A percentile compares a stretch with the other conserved stretches of the same genome.
Conservation (phyloP, 2,329 filamentous ascomycete species). For the Hypoxylon sp. region DNA sequence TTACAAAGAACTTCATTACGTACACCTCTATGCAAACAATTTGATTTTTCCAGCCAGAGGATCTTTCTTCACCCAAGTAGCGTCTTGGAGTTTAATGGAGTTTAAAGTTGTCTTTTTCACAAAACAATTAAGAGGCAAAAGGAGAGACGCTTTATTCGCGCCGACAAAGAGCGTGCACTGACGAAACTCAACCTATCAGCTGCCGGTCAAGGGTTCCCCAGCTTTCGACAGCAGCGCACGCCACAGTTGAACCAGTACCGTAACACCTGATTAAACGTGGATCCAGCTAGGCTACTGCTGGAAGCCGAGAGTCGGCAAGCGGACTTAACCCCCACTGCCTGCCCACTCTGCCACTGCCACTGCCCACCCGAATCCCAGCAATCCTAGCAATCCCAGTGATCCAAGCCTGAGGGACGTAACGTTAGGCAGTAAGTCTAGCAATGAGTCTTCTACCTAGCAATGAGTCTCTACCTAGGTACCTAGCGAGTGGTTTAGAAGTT, state of each 20-base stretch:
- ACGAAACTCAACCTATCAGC: conserved; percentile 21
- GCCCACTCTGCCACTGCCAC: conserved; percentile 27
- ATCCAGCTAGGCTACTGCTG: conserved; percentile 19
- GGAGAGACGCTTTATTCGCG: background rate
- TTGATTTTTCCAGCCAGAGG: background rate
- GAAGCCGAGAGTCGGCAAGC: conserved; percentile 40
- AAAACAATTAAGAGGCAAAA: background rate
- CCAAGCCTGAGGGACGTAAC: conserved; percentile 26
- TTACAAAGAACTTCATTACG: conserved; percentile 9
- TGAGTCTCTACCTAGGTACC: no score
- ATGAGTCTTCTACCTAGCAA: conserved; percentile 12
- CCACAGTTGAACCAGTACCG: conserved; percentile 38
- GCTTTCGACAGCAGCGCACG: conserved; percentile 40
- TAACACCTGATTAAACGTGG: conserved; percentile 26
- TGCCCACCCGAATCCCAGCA: conserved; percentile 12
- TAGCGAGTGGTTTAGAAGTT: background rate
- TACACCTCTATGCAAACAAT: conserved; percentile 11
- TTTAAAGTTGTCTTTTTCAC: background rate
- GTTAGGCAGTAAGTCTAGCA: conserved; percentile 15
- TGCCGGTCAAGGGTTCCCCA: conserved; percentile 46
- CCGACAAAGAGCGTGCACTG: conserved; percentile 13
- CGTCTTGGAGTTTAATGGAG: conserved; percentile 3
- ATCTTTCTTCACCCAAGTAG: background rate
- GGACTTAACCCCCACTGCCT: conserved; percentile 19
- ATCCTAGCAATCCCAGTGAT: background rate